Evolutionary conservation across 2,329 filamentous ascomycete species (phyloP).

Genomic region (Fusarium agapanthi): DNA sequence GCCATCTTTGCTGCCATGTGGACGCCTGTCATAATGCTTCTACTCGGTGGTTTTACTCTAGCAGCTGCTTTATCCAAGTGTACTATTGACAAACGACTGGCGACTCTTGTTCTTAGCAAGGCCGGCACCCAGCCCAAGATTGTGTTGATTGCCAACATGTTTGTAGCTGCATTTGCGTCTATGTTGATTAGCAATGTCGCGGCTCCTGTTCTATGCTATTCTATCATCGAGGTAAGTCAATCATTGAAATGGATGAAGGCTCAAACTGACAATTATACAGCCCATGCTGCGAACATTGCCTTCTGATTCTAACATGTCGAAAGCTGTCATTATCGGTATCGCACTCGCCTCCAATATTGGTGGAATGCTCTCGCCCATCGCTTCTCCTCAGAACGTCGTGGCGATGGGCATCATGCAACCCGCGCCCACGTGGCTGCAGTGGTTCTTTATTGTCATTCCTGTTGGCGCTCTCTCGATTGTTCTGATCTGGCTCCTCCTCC

Average conservation of each 20-base stretch:
- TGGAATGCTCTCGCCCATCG: conserved; percentile 95
- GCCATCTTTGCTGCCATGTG: conserved; percentile 97
- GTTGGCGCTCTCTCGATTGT: conserved; percentile 90
- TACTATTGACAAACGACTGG: conserved; percentile 96
- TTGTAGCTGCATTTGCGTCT: conserved; percentile 94
- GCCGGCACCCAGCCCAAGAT: conserved; percentile 89
- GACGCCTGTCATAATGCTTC: conserved; percentile 98
- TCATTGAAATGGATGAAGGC: not conserved
- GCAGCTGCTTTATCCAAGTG: conserved; percentile 96
- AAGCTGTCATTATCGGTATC: conserved; percentile 93
- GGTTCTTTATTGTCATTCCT: conserved; percentile 96
- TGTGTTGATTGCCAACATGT: conserved; percentile 97
- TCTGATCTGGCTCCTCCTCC: conserved; percentile 86
- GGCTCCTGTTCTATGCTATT: conserved; percentile 95
- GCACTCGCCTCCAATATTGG: conserved; percentile 95
- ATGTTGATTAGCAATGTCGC: conserved; percentile 99
- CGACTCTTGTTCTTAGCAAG: conserved; percentile 94
- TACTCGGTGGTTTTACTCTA: conserved; percentile 94
- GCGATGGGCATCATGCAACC: conserved; percentile 96
- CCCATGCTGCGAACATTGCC: conserved; percentile 94
- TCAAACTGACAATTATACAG: conserved; percentile 51
- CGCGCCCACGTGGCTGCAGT: conserved; percentile 89
- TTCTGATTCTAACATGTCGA: conserved; percentile 90
- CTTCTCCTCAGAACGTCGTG: conserved; percentile 96
- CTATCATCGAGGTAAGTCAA: conserved; percentile 83